Conservation (phyloP, 2,329 filamentous ascomycete genomes). For the Amylocarpus encephaloides region DNA sequence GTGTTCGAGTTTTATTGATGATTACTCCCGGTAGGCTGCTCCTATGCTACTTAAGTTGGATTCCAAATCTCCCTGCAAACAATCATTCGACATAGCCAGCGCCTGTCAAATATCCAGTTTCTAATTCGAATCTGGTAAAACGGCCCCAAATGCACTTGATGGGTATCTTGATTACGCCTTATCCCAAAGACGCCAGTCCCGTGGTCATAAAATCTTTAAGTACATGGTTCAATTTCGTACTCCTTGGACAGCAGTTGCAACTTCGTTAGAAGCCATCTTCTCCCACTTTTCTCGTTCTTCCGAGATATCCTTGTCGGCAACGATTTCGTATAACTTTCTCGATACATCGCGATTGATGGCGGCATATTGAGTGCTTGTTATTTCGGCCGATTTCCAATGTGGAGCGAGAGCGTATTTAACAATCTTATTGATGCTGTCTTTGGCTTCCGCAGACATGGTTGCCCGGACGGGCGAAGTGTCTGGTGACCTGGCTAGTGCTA, state of each 20-base stretch:
- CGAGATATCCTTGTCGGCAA: slow-evolving; percentile 38
- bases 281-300: slow-evolving; percentile 67
- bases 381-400: slow-evolving; percentile 64
- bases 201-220: slow-evolving; percentile 14
- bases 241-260: slow-evolving; percentile 64
- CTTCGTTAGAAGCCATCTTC: slow-evolving; percentile 69
- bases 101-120: slow-evolving; percentile 13
- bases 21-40: not conserved
- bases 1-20: not conserved
- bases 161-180: slow-evolving; percentile 24
- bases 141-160: slow-evolving; percentile 7
- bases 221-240: slow-evolving; percentile 39
- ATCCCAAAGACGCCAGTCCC: slow-evolving; percentile 16
- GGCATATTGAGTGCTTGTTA: slow-evolving; percentile 86
- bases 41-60: not conserved
- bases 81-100: slow-evolving; percentile 6
- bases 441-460: slow-evolving; percentile 70
- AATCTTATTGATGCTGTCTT: slow-evolving; percentile 82
- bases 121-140: not conserved
- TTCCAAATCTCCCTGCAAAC: not conserved
- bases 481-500: slow-evolving; percentile 25
- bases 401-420: slow-evolving; percentile 78
- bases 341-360: slow-evolving; percentile 88
- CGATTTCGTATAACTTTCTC: slow-evolving; percentile 74
- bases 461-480: slow-evolving; percentile 64